phyloP scores from a whole-genome alignment of 2,329 filamentous ascomycete genomes.

The Exophiala spinifera region DNA sequence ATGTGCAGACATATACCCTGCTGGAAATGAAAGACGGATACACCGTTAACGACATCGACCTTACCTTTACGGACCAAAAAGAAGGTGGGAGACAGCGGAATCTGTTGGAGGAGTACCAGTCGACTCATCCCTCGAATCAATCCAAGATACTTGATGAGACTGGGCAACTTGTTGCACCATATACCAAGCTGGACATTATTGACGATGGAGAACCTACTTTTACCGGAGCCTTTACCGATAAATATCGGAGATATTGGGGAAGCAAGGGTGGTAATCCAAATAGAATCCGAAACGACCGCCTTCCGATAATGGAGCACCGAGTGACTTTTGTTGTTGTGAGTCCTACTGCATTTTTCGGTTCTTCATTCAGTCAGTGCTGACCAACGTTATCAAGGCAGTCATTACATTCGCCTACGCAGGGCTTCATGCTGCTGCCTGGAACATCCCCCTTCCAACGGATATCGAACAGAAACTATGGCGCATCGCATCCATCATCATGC shows the following conservation, averaged over 20 bases:
- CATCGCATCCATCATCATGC: slow-evolving; percentile 11
- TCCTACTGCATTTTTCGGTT: no score
- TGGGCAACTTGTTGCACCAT: slow-evolving; percentile 3
- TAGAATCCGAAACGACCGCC: slow-evolving; percentile 12
- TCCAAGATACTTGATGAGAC: slow-evolving; percentile 1
- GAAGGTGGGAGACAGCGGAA: slow-evolving; percentile 4
- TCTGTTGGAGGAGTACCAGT: slow-evolving; percentile 11
- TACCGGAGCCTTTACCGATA: slow-evolving; percentile 5
- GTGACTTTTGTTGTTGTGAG: slow-evolving; percentile 13
- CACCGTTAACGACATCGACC: slow-evolving; percentile 12
- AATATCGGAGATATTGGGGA: slow-evolving; percentile 5
- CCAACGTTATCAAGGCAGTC: background rate
- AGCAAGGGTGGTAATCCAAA: slow-evolving; percentile 7
- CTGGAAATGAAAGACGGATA: background rate
- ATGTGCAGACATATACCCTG: slow-evolving; percentile 19
- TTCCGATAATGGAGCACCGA: slow-evolving; percentile 5
- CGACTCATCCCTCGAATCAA: slow-evolving; percentile 5
- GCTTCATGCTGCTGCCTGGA: slow-evolving; percentile 31
- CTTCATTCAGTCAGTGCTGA: no score
- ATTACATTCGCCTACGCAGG: slow-evolving; percentile 23
- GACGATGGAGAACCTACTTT: slow-evolving; percentile 10
- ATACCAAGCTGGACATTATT: slow-evolving; percentile 14
- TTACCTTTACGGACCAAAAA: background rate
- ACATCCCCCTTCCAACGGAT: slow-evolving; percentile 29
- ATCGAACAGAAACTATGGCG: slow-evolving; percentile 28